Conservation (phyloP, 2,329 filamentous ascomycete genomes). For the Grosmannia clavigera region DNA sequence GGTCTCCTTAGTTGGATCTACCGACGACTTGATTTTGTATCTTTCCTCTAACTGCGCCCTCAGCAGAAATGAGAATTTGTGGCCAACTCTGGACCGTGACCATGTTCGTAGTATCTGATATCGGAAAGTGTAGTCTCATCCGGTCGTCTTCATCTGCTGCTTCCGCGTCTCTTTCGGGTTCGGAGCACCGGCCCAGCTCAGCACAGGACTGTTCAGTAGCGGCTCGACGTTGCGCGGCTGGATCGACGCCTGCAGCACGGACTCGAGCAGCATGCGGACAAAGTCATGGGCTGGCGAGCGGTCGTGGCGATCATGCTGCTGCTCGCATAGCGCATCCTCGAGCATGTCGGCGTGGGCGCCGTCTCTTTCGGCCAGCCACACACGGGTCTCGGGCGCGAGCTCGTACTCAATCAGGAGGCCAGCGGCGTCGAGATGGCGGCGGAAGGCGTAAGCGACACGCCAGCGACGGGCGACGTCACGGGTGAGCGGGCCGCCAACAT, state of each 20-base stretch:
- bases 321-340: background rate
- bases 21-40: background rate
- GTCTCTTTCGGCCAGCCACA: background rate
- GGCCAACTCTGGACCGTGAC: background rate
- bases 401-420: background rate
- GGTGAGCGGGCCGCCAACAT: background rate
- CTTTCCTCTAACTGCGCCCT: background rate
- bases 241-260: slow-evolving; percentile 3
- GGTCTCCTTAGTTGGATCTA: background rate
- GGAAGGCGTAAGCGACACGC: background rate
- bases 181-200: background rate
- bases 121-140: too few relatives aligned
- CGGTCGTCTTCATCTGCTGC: too few relatives aligned
- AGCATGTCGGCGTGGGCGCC: background rate
- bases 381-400: background rate
- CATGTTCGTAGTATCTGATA: too few relatives aligned
- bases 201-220: background rate
- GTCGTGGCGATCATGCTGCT: background rate
- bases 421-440: background rate
- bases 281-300: background rate
- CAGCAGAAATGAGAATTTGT: background rate
- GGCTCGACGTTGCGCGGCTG: slow-evolving; percentile 2
- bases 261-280: background rate
- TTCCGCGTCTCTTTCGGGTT: too few relatives aligned
- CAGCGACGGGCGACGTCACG: background rate